These are phyloP conservation scores for Jamesozyma piceae DNA, from an alignment of 805 yeast genomes.

Conservation along the genomic window DNA sequence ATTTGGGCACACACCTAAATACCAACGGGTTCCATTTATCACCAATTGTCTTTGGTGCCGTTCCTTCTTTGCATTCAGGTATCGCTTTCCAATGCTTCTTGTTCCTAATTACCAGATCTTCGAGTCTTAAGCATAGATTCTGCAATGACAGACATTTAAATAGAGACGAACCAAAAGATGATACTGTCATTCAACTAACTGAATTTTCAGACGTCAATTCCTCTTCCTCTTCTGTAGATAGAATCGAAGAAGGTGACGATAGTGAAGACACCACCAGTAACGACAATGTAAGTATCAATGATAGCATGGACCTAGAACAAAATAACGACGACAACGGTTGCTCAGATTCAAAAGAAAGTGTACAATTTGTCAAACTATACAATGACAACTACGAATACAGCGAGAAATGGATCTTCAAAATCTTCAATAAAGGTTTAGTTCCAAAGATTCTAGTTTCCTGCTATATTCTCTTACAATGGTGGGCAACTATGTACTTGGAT, in stretches of 20 bases:
- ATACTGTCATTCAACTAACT: background rate
- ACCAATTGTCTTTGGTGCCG: slow-evolving; percentile 63
- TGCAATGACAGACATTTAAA: background rate
- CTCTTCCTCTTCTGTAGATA: background rate
- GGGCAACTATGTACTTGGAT: slow-evolving; percentile 66
- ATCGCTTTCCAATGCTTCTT: slow-evolving; percentile 46
- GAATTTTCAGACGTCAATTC: background rate
- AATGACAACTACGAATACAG: slow-evolving; percentile 9
- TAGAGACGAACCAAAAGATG: background rate
- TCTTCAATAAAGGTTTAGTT: slow-evolving; percentile 20
- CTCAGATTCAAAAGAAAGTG: background rate
- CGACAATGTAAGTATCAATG: background rate
- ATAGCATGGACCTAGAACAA: background rate
- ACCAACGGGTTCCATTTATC: slow-evolving; percentile 55
- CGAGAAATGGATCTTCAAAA: slow-evolving; percentile 16
- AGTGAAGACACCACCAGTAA: background rate
- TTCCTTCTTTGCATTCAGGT: slow-evolving; percentile 56
- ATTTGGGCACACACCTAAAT: slow-evolving; percentile 51
- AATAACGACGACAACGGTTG: background rate
- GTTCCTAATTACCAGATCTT: slow-evolving; percentile 34
- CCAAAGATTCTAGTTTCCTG: slow-evolving; percentile 30
- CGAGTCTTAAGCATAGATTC: slow-evolving; percentile 19
- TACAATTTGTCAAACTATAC: slow-evolving; percentile 10
- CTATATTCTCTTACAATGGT: slow-evolving; percentile 55
- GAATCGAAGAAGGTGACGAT: background rate